Conservation (phyloP, 202 grass and related monocot genomes). For the Setaria italica region DNA sequence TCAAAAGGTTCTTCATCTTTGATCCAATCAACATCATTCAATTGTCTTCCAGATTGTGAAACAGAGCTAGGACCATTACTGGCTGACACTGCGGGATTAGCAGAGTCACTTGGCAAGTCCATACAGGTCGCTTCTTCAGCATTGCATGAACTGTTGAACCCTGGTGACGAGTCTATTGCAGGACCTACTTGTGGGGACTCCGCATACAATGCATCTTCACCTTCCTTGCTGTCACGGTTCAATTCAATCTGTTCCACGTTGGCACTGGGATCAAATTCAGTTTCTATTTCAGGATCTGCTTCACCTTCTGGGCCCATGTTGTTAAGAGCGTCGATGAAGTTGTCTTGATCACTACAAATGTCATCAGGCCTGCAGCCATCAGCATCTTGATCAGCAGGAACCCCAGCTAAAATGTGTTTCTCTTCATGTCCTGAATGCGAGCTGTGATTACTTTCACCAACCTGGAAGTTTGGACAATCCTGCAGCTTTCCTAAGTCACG, state of each 20-base stretch:
- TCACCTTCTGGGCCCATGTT: constrained; percentile 62
- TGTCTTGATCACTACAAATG: constrained; percentile 72
- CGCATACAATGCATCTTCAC: constrained; percentile 21
- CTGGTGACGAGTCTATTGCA: constrained; percentile 37
- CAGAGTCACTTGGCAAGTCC: constrained; percentile 45
- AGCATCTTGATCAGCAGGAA: constrained; percentile 39
- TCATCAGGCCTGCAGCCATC: constrained; percentile 58
- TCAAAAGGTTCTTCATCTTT: constrained; percentile 60
- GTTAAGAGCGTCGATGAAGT: constrained; percentile 76
- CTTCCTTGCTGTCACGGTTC: constrained; percentile 45
- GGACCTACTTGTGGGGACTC: constrained; percentile 48
- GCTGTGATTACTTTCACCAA: constrained; percentile 21
- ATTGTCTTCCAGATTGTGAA: constrained; percentile 48
- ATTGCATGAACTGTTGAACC: constrained; percentile 36
- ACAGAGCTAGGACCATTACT: constrained; percentile 40
- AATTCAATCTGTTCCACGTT: constrained; percentile 46
- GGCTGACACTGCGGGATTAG: constrained; percentile 41
- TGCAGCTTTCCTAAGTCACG: constrained; percentile 50
- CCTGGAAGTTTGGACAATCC: constrained; percentile 29
- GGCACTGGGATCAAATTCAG: constrained; percentile 34
- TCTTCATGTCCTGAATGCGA: constrained; percentile 31
- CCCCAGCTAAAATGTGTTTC: constrained; percentile 17
- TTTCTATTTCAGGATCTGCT: constrained; percentile 53
- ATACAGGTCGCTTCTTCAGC: constrained; percentile 39
- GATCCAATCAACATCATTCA: constrained; percentile 48